A percentile compares a stretch with the other conserved stretches of the same genome.
Evolutionary conservation across 2,329 filamentous ascomycete genomes (phyloP).

Genomic region (Fusarium piperis): DNA sequence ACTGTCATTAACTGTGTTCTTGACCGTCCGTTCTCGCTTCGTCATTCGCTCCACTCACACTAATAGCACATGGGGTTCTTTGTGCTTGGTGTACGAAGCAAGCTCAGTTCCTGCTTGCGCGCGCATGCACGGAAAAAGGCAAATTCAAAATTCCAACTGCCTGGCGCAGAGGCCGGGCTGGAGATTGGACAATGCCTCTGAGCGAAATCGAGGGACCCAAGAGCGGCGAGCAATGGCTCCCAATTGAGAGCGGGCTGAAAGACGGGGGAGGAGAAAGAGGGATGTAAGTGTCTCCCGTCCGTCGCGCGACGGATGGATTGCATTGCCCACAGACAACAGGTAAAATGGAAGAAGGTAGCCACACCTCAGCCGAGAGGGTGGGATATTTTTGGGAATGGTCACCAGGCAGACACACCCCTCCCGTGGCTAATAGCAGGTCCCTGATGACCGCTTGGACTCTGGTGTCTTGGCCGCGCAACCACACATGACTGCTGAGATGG

Average conservation of each 20-base stretch:
- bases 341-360: constrained; percentile 7
- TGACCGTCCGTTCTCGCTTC: background rate
- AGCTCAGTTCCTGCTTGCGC: background rate
- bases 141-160: constrained; percentile 9
- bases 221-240: constrained; percentile 13
- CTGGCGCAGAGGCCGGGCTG: background rate
- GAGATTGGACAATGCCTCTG: constrained; percentile 9
- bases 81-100: constrained; percentile 27
- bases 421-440: constrained; percentile 28
- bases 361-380: constrained; percentile 28
- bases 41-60: constrained; percentile 19
- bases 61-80: constrained; percentile 6
- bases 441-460: constrained; percentile 28
- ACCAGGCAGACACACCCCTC: constrained; percentile 31
- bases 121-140: background rate
- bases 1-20: constrained; percentile 6
- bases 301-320: constrained; percentile 24
- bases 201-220: background rate
- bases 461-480: constrained; percentile 5
- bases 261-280: constrained; percentile 1
- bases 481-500: constrained; percentile 30
- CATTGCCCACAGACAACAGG: constrained; percentile 7
- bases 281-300: constrained; percentile 9
- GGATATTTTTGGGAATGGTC: constrained; percentile 41
- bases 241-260: constrained; percentile 16